Evolutionary conservation across 1,284 basidiomycete genomes (phyloP).

Genomic region (Volvariella surrecta): DNA sequence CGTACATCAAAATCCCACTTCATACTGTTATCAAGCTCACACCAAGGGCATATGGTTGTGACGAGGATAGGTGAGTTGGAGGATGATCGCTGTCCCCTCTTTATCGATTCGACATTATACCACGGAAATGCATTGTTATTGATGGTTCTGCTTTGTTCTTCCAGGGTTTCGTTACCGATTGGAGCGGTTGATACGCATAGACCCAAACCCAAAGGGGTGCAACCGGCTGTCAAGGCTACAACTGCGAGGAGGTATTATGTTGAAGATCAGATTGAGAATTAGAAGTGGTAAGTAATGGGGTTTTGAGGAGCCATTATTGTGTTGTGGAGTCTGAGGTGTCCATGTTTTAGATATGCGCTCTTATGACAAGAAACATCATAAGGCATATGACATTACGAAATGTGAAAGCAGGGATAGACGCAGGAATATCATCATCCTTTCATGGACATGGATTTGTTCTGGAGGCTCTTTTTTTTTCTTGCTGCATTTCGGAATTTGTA

Average conservation of each 20-base stretch:
- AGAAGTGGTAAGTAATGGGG: too few relatives aligned
- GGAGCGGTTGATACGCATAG: constrained; percentile 90
- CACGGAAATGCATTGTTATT: neutral
- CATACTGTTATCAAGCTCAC: constrained; percentile 99
- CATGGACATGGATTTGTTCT: too few relatives aligned
- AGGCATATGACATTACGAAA: too few relatives aligned
- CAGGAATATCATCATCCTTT: too few relatives aligned
- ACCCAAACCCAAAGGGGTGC: constrained; percentile 63
- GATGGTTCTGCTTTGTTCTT: neutral
- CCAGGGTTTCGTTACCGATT: constrained; percentile 79
- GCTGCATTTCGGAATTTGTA: too few relatives aligned
- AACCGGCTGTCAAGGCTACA: constrained; percentile 20
- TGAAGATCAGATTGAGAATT: constrained; percentile 8
- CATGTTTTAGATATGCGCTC: too few relatives aligned
- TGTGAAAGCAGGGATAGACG: too few relatives aligned
- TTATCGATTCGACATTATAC: constrained; percentile 2
- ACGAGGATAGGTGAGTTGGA: constrained; percentile 89
- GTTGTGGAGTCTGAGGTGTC: too few relatives aligned
- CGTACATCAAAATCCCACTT: constrained; percentile 94
- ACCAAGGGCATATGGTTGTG: constrained; percentile 97
- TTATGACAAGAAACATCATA: too few relatives aligned
- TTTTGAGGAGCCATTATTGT: too few relatives aligned
- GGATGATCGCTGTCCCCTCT: constrained; percentile 6
- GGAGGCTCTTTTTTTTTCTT: too few relatives aligned
- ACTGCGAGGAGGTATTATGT: constrained; percentile 34